Percentiles rank a stretch among this genome's conserved stretches.
phyloP scores from a whole-genome alignment of 2,329 filamentous ascomycete genomes.

The Aspergillus aculeatus region DNA sequence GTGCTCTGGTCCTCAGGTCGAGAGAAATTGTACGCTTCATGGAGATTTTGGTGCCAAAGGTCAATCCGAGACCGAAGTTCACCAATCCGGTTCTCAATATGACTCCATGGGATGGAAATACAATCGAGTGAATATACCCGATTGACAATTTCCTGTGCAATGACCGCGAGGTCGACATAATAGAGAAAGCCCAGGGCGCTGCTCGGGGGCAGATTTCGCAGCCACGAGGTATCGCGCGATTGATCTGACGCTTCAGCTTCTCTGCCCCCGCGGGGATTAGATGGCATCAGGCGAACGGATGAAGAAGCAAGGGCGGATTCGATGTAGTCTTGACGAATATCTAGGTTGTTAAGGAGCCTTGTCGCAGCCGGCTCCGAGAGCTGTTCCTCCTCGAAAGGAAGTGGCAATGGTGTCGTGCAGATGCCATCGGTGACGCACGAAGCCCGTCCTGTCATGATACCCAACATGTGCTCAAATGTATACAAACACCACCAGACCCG shows the following conservation, averaged over 20 bases:
- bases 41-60: conserved; percentile 39
- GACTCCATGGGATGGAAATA: conserved; percentile 39
- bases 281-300: conserved; percentile 31
- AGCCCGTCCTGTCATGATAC: conserved; percentile 48
- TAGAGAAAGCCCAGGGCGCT: conserved; percentile 40
- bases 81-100: conserved; percentile 42
- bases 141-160: conserved; percentile 44
- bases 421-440: conserved; percentile 44
- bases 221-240: conserved; percentile 32
- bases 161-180: conserved; percentile 40
- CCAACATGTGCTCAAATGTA: conserved; percentile 45
- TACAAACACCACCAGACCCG: conserved; percentile 49
- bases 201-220: conserved; percentile 36
- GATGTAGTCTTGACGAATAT: conserved; percentile 33
- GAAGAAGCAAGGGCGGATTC: conserved; percentile 33
- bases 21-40: conserved; percentile 38
- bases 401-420: conserved; percentile 44
- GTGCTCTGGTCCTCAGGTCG: conserved; percentile 31
- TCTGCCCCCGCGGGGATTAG: conserved; percentile 30
- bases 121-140: conserved; percentile 44
- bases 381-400: conserved; percentile 42
- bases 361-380: conserved; percentile 34
- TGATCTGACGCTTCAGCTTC: conserved; percentile 24
- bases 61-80: conserved; percentile 40
- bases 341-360: conserved; percentile 33